Base-by-base conservation (phyloP, 192 early-diverging fungal species). In the Podila minutissima region DNA sequence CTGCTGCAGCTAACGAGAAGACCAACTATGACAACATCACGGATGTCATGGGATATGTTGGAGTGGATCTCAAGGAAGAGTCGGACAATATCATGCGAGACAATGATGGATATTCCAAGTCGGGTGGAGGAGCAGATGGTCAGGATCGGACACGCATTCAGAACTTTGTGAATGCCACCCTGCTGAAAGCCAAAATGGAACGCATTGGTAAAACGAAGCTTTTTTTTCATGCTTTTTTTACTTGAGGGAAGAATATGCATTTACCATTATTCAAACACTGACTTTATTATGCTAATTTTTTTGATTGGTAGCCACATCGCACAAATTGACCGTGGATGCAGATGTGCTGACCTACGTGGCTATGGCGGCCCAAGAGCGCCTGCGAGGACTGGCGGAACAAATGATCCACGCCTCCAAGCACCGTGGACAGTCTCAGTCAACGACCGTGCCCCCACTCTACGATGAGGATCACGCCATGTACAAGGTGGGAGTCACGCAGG, bases 21-120 rank as follows among this genome's bases (percentile, higher is more conserved):
- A 83, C 83, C 62, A 84, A 86, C 46, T 87, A 84, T 67, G 88
- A 91, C 31, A 85, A 83, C 41, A 72, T 94, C 3, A 89, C 90
- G n/a, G 93, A 95, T 70, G 92, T 95, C 20, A 92, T 95, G 83
- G 89, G 90, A 9, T 95, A 92, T 76, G 88, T 92, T 9, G 93
- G 93, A 17, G 89, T 95, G 28, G 93, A 95, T 81, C 85, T 95
- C 28, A 88, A 88, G 57, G 93, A 89, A 60, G 87, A 90, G 71
- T 84, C 88, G 7, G 89, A 91, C 35, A 89, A 86, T 51, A 88
- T 91, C 58, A 72, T 91, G 64, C 68, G 85, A 26, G 83, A 88
- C 60, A 72, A 71, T 55, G 69, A 74, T 50, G 69, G 74, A 24
- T 71, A 71, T 49, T 61, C 70, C 19, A 37, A n/a, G 13, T 62